Base-by-base conservation (phyloP, 306 rosid species). In the Adenanthera pavonina region DNA sequence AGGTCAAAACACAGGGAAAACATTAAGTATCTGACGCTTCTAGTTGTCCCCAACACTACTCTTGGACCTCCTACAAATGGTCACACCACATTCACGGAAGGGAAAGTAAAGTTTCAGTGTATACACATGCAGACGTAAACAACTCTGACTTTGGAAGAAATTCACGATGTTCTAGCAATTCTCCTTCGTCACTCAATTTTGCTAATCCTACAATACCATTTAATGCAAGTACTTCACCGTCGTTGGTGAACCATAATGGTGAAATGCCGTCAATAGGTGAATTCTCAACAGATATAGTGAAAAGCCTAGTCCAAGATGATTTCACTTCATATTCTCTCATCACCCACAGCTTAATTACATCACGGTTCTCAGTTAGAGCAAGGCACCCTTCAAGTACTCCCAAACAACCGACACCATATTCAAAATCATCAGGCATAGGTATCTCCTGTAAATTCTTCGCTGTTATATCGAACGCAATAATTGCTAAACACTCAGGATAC, bases 311-410 rank as follows among this genome's bases (percentile, higher is more conserved):
- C 79, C 79, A 75, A 59, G 69, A 75, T 54, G 79, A 40, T 17
- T 75, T 43, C 69, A 75, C 53, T 35, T 40, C 54, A 75, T 75
- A 59, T n/a, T 75, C 54, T 19, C n/a, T 41, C 79, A 20, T 75
- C 40, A 75, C 20, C 79, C 79, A 75, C 14, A 75, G 57, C 53
- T 75, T 36, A n/a, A 11, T 6, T 34, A 2, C 14, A 36, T 38
- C 34, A 35, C 0, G 0, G 15, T 11, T 2, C 9, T 14, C 6
- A n/a, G 2, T 38, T 7, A 75, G 53, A 19, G 53, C 3, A 11
- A 57, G 69, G 69, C 12, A 10, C 40, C 56, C 79, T 41, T 10
- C 41, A 19, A 57, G 7, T 12, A 59, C 54, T 12, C 19, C 10
- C 79, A 75, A 56, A 5, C 41, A 14, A 74, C 52, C 6, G 1